Conservation (phyloP, 225 moss, liverwort and hornwort genomes). For the Pleurozium schreberi region DNA sequence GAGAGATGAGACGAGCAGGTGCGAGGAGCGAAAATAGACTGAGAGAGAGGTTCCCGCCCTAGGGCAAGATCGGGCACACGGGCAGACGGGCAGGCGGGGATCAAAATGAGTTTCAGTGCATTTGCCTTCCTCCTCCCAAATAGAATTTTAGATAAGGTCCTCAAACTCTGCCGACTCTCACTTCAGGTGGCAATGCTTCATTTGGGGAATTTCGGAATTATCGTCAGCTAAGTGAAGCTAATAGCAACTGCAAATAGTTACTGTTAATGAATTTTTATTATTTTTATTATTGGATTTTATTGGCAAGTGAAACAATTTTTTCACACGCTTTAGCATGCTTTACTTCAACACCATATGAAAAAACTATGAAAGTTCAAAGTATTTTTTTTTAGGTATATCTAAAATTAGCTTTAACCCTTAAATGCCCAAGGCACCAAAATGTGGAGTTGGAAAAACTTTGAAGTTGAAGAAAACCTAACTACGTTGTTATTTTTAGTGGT, state of each 20-base stretch:
- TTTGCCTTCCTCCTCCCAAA: not conserved
- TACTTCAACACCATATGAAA: rapidly evolving
- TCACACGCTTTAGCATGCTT: not conserved
- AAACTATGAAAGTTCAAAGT: not conserved
- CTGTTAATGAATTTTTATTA: not conserved
- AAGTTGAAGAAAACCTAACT: too few relatives aligned
- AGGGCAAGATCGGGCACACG: not conserved
- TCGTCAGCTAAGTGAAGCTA: too few relatives aligned
- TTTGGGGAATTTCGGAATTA: not conserved
- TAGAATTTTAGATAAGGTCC: slow-evolving; percentile 9
- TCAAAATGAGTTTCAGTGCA: not conserved
- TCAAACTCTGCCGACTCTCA: not conserved
- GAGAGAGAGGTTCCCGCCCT: not conserved
- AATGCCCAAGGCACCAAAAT: too few relatives aligned
- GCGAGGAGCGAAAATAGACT: not conserved
- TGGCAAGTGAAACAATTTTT: too few relatives aligned
- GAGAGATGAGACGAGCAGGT: not conserved
- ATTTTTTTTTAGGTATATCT: not conserved
- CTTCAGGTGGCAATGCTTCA: not conserved
- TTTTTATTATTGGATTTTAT: not conserved
- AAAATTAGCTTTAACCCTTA: rapidly evolving
- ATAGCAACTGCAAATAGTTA: not conserved
- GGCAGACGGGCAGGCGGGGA: not conserved
- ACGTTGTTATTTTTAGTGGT: too few relatives aligned
- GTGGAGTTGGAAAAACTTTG: too few relatives aligned